Evolutionary conservation across 192 early-diverging fungal genomes (phyloP), one percentile per base, ranked within the genome.

Genomic region (Coemansia sp.): DNA sequence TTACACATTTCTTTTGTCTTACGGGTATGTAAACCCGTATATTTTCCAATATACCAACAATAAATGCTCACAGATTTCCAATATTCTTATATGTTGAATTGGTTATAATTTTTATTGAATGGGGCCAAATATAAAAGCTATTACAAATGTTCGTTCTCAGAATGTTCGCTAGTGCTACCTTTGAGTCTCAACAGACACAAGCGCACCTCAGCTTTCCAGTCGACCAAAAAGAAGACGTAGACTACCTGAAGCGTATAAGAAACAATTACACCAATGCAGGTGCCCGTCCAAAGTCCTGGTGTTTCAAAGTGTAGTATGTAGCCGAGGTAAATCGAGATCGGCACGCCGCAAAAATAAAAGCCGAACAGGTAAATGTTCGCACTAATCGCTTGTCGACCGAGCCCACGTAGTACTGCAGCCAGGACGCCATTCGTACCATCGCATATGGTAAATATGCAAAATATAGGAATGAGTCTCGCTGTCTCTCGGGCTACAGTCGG

Each of bases 401-500:
- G 56, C 3, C 82, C 83, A 10, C 82, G 82, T 27, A 83, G 47
- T 20, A 77, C 63, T 9, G 82, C 82, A n/a, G 84, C 82, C 23
- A 81, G 66, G 11, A 86, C 75, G 28, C 75, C 82, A 22, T 85
- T 83, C 1, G 84, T 48, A n/a, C 81, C 84, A 55, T 89, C 87
- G n/a, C 53, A 38, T 13, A 68, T 48, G 29, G 90, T 82, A 59
- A 85, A 90, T 14, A 87, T 10, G 2, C 90, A 91, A 9, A 80
- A 87, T 22, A 94, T 59, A 0, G 92, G 91, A 54, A 95, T 59
- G 7, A 94, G 77, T 37, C 60, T 71, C 0, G 90, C 85, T 0
- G 92, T 88, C 4, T 92, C 79, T 4, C n/a, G n/a, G n/a, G n/a
- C n/a, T n/a, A n/a, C n/a, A n/a, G n/a, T n/a, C n/a, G n/a, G n/a